phyloP scores from a whole-genome alignment of 805 yeast species.

The Candida stauntonica region DNA sequence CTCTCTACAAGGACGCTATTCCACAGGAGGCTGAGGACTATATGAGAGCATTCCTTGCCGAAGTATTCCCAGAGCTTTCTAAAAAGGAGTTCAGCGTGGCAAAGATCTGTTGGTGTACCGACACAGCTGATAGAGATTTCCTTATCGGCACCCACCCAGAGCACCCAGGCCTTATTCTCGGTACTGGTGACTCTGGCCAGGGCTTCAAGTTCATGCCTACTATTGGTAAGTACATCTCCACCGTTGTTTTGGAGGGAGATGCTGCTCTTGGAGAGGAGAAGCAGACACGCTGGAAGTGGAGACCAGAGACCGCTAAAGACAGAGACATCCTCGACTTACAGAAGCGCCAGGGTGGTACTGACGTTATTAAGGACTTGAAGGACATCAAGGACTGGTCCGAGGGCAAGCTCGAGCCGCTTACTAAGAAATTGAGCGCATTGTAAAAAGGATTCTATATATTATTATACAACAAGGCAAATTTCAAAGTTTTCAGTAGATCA shows the following conservation, averaged over 20 bases:
- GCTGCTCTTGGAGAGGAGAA: constrained; percentile 24
- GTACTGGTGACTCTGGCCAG: constrained; percentile 36
- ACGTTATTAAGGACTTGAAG: constrained; percentile 27
- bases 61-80: constrained; percentile 31
- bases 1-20: constrained; percentile 28
- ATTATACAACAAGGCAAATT: too few relatives aligned
- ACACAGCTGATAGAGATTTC: constrained; percentile 32
- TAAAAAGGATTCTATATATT: too few relatives aligned
- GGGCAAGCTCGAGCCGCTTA: constrained; percentile 5
- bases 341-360: constrained; percentile 29
- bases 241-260: constrained; percentile 31
- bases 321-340: constrained; percentile 26
- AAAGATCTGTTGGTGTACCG: constrained; percentile 36
- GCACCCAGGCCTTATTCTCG: constrained; percentile 26
- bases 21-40: constrained; percentile 32
- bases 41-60: constrained; percentile 31
- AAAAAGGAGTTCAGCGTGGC: constrained; percentile 28
- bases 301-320: constrained; percentile 29
- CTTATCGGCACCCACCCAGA: constrained; percentile 30
- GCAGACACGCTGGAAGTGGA: constrained; percentile 32
- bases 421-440: constrained; percentile 1
- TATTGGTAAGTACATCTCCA: constrained; percentile 31
- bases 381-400: constrained; percentile 26
- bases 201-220: constrained; percentile 36
- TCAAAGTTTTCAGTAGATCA: not conserved